Conservation (phyloP, 106 monocot species). For the Acorus gramineus region DNA sequence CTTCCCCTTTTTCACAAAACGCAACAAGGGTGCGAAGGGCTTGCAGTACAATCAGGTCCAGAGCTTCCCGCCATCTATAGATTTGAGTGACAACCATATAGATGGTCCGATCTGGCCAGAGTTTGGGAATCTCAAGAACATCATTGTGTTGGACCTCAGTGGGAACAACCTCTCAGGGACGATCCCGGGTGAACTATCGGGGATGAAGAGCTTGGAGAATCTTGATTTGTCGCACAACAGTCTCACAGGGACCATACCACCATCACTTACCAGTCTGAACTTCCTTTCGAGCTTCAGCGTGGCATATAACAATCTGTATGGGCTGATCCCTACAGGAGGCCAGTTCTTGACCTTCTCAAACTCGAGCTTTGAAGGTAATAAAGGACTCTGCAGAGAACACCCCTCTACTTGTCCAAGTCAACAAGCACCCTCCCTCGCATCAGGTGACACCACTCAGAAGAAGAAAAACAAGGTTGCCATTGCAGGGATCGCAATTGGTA, state of each 20-base stretch:
- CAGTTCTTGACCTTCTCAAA: conserved; percentile 13
- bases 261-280: conserved; percentile 2
- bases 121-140: conserved; percentile 6
- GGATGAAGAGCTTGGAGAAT: conserved; percentile 6
- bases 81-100: conserved; percentile 7
- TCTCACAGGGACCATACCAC: conserved; percentile 9
- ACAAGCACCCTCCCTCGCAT: neutral
- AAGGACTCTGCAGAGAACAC: conserved; percentile 2
- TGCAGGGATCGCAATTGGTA: conserved; percentile 9
- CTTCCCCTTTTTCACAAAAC: neutral
- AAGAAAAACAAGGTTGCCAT: neutral
- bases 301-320: conserved; percentile 6
- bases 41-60: conserved; percentile 5
- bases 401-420: neutral
- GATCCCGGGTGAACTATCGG: conserved; percentile 11
- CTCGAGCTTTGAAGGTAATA: conserved; percentile 9
- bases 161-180: conserved; percentile 2
- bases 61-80: conserved; percentile 7
- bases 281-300: conserved; percentile 16
- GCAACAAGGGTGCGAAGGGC: neutral
- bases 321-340: conserved; percentile 1
- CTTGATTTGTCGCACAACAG: conserved; percentile 14
- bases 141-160: conserved; percentile 10
- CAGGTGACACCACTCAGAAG: neutral
- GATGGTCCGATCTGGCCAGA: neutral